Percentiles rank a stretch among this genome's conserved stretches.
phyloP scores from a whole-genome alignment of 331 rosid species.

The Malus hybrid region DNA sequence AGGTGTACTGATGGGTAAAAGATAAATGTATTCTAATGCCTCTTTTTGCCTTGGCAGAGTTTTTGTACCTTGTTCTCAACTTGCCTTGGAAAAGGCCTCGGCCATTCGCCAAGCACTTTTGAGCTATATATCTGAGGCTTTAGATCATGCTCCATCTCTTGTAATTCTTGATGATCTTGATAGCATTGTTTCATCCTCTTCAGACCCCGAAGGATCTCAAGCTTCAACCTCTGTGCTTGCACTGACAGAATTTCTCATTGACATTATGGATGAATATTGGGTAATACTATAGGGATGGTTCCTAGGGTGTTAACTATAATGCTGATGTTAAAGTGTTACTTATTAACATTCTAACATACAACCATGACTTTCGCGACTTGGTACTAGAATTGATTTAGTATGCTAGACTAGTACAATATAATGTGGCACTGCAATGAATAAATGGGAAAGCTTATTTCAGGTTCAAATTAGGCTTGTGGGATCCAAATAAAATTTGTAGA shows the following conservation, averaged over 20 bases:
- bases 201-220: conserved; percentile 77
- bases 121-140: conserved; percentile 65
- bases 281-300: conserved; percentile 32
- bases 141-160: conserved; percentile 86
- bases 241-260: conserved; percentile 57
- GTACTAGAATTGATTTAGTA: not conserved
- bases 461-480: not conserved
- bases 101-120: conserved; percentile 57
- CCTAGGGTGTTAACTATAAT: not conserved
- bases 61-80: conserved; percentile 70
- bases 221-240: conserved; percentile 49
- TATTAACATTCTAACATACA: conserved; percentile 3
- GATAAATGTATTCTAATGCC: not conserved
- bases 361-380: not conserved
- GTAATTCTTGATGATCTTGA: conserved; percentile 88
- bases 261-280: conserved; percentile 82
- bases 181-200: conserved; percentile 53
- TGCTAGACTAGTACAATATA: not conserved
- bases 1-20: not conserved
- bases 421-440: not conserved
- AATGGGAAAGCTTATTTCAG: not conserved
- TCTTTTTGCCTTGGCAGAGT: conserved; percentile 42
- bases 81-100: conserved; percentile 67
- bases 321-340: not conserved
- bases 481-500: not conserved